phyloP scores from a whole-genome alignment of 495 filamentous ascomycete genomes.

The Beverwykella pulmonaria region DNA sequence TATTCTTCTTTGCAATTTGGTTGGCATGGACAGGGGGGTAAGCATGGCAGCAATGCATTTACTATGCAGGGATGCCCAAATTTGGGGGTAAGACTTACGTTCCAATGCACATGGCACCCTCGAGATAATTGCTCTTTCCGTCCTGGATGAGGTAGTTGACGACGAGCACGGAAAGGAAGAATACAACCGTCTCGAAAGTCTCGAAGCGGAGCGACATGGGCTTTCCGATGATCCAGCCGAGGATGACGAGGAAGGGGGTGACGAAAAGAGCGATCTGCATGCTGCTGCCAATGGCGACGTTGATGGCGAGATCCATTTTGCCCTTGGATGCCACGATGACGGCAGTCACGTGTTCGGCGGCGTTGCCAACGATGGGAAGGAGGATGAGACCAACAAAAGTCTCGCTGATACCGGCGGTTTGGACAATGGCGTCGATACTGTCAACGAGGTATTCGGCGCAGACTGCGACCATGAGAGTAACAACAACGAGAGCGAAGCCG shows the following conservation, averaged over 20 bases:
- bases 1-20: background rate
- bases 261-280: slow-evolving; percentile 95
- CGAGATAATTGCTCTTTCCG: slow-evolving; percentile 92
- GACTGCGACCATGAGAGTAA: slow-evolving; percentile 82
- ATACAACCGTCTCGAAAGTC: slow-evolving; percentile 89
- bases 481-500: slow-evolving; percentile 67
- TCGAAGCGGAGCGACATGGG: slow-evolving; percentile 93
- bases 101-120: slow-evolving; percentile 84
- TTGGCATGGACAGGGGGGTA: background rate
- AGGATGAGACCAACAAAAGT: slow-evolving; percentile 96
- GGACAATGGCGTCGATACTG: slow-evolving; percentile 86
- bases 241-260: slow-evolving; percentile 85
- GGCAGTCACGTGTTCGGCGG: slow-evolving; percentile 95
- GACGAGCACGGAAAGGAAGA: slow-evolving; percentile 85
- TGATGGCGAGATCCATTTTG: slow-evolving; percentile 97
- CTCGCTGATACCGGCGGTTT: slow-evolving; percentile 83
- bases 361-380: slow-evolving; percentile 96
- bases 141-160: slow-evolving; percentile 93
- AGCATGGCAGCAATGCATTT: background rate
- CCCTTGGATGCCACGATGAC: slow-evolving; percentile 88
- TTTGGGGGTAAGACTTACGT: slow-evolving; percentile 57
- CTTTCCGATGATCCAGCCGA: slow-evolving; percentile 84
- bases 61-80: background rate
- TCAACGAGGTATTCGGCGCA: slow-evolving; percentile 94
- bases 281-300: slow-evolving; percentile 88